phyloP scores from a whole-genome alignment of 768 basidiomycete species.

The Phylloporus sp. region DNA sequence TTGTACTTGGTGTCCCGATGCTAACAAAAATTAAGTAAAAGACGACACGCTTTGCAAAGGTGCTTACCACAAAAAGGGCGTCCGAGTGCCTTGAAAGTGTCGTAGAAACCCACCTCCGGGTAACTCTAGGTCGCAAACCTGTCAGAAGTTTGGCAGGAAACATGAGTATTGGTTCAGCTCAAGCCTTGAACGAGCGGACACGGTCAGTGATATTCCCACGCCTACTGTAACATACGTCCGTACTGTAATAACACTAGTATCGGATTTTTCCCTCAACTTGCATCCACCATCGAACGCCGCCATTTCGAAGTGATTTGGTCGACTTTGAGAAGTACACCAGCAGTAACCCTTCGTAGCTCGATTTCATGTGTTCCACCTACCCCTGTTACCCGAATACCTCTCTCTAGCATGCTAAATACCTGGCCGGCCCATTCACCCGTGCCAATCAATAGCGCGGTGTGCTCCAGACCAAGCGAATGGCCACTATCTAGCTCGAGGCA shows the following conservation, averaged over 20 bases:
- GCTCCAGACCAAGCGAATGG: slow-evolving; percentile 66
- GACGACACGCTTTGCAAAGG: slow-evolving; percentile 4
- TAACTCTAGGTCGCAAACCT: slow-evolving; percentile 15
- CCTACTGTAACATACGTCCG: too few relatives aligned
- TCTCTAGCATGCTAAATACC: slow-evolving; percentile 61
- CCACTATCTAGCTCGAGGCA: slow-evolving; percentile 76
- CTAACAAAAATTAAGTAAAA: slow-evolving; percentile 38
- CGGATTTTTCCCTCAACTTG: slow-evolving; percentile 14
- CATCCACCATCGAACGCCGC: slow-evolving; percentile 58
- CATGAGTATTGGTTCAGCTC: slow-evolving; percentile 15
- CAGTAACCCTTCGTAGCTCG: slow-evolving; percentile 62
- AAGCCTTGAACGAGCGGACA: too few relatives aligned
- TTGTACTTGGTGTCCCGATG: slow-evolving; percentile 95
- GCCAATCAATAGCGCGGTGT: slow-evolving; percentile 64
- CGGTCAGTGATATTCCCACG: slow-evolving; percentile 21
- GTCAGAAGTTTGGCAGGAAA: slow-evolving; percentile 14
- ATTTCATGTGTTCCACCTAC: slow-evolving; percentile 62
- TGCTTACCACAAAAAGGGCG: slow-evolving; percentile 80
- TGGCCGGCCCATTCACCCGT: slow-evolving; percentile 76
- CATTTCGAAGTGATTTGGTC: slow-evolving; percentile 66
- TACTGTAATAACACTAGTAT: neutral
- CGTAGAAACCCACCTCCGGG: slow-evolving; percentile 32
- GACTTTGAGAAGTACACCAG: slow-evolving; percentile 77
- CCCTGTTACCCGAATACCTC: slow-evolving; percentile 55
- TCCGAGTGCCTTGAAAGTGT: slow-evolving; percentile 58